Base-by-base conservation (phyloP, 768 basidiomycete genomes). In the Austroboletus eburneus region DNA sequence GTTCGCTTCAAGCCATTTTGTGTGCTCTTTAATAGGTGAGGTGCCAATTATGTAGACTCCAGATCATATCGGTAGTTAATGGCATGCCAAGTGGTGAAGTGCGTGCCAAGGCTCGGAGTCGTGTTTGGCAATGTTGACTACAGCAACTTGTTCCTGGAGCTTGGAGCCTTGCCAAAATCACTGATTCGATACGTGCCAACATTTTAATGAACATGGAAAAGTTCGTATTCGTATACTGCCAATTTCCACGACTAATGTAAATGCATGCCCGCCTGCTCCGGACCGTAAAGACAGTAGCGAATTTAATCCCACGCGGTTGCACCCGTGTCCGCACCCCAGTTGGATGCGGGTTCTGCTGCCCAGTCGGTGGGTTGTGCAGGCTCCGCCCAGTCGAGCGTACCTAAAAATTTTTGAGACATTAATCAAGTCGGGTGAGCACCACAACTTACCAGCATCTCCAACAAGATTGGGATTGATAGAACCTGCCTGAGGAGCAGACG, bases 381-480 rank as follows among this genome's bases (percentile, higher is more conserved):
- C 29, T 91, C 87, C 14, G 86, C 70, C 91, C 91, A 93, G 74
- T 93, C 91, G 61, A 94, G 82, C 52, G 77, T 81, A 64, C 76
- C 83, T 82, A 53, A 38, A 5, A 20, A 4, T 50, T 54, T 14
- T 40, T 50, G 41, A 49, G 45, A 40, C 16, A 25, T 18, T 6
- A 39, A 22, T 5, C 18, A 43, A 20, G 12, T 45, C 35, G 45
- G 38, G 49, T 13, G 36, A 33, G 23, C 29, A 35, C 42, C 23
- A 34, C n/a, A n/a, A 59, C 65, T 52, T 52, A 73, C 73, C 72
- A 70, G 79, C 80, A 42, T 81, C 81, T 48, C 76, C 70, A 64
- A 83, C 83, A 63, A 91, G 72, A 40, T 77, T 78, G 44, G 91
- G 87, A 70, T 91, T 88, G 69, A 91, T 85, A 35, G 70, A 72